Percentiles rank a stretch among this genome's conserved stretches.
phyloP scores from a whole-genome alignment of 345 rosid species.

The Citrus inodora region DNA sequence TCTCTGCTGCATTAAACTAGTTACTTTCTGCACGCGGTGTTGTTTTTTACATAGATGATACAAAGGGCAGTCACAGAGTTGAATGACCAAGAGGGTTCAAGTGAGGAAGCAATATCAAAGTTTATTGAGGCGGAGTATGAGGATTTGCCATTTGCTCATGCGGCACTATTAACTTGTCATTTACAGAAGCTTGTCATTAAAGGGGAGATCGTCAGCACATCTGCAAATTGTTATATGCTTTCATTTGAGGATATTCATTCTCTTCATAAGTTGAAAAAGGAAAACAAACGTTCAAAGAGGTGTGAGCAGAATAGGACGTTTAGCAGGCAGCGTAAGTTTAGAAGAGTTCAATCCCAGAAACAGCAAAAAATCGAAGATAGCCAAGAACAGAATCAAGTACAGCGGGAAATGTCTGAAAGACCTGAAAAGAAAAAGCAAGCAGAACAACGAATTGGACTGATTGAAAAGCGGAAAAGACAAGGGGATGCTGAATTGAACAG shows the following conservation, averaged over 20 bases:
- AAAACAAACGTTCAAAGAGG: background rate
- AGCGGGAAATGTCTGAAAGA: background rate
- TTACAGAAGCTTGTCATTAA: conserved; percentile 9
- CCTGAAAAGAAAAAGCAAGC: background rate
- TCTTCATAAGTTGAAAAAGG: background rate
- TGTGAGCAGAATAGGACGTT: background rate
- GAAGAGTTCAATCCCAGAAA: conserved; percentile 3
- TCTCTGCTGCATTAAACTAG: background rate
- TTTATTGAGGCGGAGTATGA: conserved; percentile 14
- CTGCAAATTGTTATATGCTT: conserved; percentile 6
- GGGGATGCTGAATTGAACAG: background rate
- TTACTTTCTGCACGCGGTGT: background rate
- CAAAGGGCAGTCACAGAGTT: conserved; percentile 12
- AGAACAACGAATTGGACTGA: background rate
- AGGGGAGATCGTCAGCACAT: conserved; percentile 8
- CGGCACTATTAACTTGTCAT: conserved; percentile 9
- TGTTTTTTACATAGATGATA: conserved; percentile 12
- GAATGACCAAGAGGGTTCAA: conserved; percentile 18
- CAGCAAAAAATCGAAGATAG: background rate
- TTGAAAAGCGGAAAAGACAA: background rate
- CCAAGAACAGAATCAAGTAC: conserved; percentile 1
- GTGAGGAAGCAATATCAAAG: conserved; percentile 15
- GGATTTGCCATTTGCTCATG: conserved; percentile 9
- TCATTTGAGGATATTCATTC: background rate
- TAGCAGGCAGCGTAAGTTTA: background rate